These are phyloP conservation scores for Salix exigua DNA, from an alignment of 345 rosid genomes.

Conservation along the genomic window DNA sequence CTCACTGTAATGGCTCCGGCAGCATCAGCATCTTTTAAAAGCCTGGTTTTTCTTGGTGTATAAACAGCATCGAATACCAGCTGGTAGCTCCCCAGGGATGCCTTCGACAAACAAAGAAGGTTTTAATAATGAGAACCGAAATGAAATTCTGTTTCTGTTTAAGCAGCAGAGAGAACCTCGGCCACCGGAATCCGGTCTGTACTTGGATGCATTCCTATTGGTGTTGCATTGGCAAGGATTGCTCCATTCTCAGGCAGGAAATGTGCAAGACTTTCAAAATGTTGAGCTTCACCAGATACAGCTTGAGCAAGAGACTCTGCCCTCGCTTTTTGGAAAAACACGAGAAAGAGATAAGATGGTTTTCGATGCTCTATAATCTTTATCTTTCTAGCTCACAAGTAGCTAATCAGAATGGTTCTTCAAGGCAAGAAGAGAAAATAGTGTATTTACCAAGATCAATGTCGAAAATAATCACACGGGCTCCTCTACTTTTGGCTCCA, in stretches of 20 bases:
- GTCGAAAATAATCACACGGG: slow-evolving; percentile 48
- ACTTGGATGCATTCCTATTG: slow-evolving; percentile 60
- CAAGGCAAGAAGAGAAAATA: neutral
- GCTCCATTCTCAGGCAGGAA: slow-evolving; percentile 53
- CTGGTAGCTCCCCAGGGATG: slow-evolving; percentile 34
- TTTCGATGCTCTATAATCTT: neutral
- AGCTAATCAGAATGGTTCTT: neutral
- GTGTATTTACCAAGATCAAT: slow-evolving; percentile 41
- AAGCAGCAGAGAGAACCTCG: slow-evolving; percentile 32
- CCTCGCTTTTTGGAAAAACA: slow-evolving; percentile 34
- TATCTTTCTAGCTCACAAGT: neutral
- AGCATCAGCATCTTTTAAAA: slow-evolving; percentile 50
- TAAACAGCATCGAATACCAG: slow-evolving; percentile 61
- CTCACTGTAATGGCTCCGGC: slow-evolving; percentile 53
- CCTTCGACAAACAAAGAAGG: slow-evolving; percentile 20
- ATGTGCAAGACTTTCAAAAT: slow-evolving; percentile 25
- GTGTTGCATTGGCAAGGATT: slow-evolving; percentile 63
- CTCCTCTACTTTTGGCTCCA: slow-evolving; percentile 55
- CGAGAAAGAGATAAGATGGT: neutral
- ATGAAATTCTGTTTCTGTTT: neutral
- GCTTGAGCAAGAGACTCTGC: slow-evolving; percentile 50
- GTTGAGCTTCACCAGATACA: slow-evolving; percentile 49
- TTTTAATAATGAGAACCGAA: neutral
- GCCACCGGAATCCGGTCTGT: slow-evolving; percentile 44
- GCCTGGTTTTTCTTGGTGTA: slow-evolving; percentile 53